Base-by-base conservation (phyloP, 2,329 filamentous ascomycete genomes). In the Phialocephala subalpina region DNA sequence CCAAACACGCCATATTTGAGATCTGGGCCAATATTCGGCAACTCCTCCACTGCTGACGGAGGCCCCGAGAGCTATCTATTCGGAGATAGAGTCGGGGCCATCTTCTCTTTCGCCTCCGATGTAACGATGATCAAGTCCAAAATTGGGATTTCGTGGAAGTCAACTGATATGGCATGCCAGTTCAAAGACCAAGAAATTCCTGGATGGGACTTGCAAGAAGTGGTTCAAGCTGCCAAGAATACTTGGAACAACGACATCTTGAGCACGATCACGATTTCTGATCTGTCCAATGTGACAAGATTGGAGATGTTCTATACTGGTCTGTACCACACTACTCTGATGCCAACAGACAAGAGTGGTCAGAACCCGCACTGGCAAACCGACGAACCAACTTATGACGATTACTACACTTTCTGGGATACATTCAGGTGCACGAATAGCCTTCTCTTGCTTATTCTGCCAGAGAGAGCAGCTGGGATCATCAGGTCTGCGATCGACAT, bases 31-130 rank as follows among this genome's bases (percentile, higher is more conserved):
- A 57, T 29, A 49, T 63, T 58, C 38, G 47, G 22, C 45, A 57
- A 59, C 9, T 33, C 29, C 16, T 58, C 55, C 35, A 52, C 62
- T 16, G 29, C 52, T 18, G 29, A 40, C 12, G 62, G 62, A 18
- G 62, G 62, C 5, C 53, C 55, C 1, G 14, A 29, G 38, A 58
- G 16, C 14, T 58, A 63, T 33, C 45, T 63, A 2, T 63, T 63
- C 33, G 62, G 62, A 29, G 62, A 63, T 38, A 1, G 62, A 38
- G 62, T 63, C n/a, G 22, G 62, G 29, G 49, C 49, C 9, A 20
- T 53, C 20, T 53, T 53, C 27, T 27, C 20, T 7, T 53, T 53
- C 22, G 27, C 22, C 7, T 53, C 49, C 9, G 27, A 53, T n/a
- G 20, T 20, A 9, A 8, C 49, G 27, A 53, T 29, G 6, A 33